Conservation (phyloP, 2,329 filamentous ascomycete species). For the Fusarium keratoplasticum region DNA sequence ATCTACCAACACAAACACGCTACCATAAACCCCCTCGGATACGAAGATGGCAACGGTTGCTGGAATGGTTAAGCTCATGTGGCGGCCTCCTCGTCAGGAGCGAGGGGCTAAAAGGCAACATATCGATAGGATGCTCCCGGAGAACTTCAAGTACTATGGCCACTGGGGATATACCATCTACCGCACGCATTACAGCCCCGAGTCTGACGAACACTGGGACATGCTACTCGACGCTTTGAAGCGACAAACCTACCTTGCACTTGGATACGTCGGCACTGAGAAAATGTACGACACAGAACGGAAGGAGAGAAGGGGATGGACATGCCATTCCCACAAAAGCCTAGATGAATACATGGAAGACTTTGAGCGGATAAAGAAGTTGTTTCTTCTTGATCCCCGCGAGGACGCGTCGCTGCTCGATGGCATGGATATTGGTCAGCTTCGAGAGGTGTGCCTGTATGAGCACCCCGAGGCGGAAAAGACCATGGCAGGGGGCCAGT, state of each 20-base stretch:
- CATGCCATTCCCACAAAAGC: neutral
- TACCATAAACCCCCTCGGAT: neutral
- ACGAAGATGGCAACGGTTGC: slow-evolving; percentile 3
- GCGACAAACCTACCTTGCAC: slow-evolving; percentile 1
- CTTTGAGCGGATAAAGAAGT: neutral
- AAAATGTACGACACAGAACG: neutral
- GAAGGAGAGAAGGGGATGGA: neutral
- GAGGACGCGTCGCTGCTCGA: neutral
- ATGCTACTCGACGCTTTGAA: slow-evolving; percentile 9
- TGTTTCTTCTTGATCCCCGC: neutral
- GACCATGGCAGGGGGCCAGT: neutral
- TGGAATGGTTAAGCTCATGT: neutral
- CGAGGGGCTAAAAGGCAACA: neutral
- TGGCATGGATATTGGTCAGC: neutral
- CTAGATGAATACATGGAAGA: neutral
- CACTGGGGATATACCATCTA: slow-evolving; percentile 20
- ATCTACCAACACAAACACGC: neutral
- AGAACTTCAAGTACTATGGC: slow-evolving; percentile 16
- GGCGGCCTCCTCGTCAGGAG: neutral
- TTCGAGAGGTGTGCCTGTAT: neutral
- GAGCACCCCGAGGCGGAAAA: neutral
- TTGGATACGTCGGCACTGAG: neutral
- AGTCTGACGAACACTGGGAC: slow-evolving; percentile 3
- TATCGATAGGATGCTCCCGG: neutral
- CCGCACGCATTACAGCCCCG: slow-evolving; percentile 18